Conservation (phyloP, 1,139 yeast species). For the Magnusiomyces magnusii region DNA sequence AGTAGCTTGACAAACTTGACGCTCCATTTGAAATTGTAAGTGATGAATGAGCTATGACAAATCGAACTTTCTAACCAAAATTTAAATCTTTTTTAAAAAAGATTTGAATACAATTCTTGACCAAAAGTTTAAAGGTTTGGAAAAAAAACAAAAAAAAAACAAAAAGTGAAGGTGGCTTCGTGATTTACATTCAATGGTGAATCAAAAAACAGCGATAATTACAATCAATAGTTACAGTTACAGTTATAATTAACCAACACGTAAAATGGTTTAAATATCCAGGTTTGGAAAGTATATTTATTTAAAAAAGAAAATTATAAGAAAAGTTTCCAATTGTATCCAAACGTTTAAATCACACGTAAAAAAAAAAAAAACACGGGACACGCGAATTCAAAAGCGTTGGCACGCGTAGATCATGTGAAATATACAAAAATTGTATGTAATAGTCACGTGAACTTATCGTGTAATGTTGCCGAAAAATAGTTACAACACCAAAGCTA, state of each 20-base stretch:
- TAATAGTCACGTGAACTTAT: not conserved
- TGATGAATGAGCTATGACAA: too few species aligned
- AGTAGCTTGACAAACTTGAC: conserved; percentile 15
- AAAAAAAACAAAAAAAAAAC: too few species aligned
- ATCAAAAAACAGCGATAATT: not conserved
- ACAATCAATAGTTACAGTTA: not conserved
- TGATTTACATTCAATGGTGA: not conserved
- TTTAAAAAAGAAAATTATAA: not conserved
- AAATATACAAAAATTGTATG: not conserved
- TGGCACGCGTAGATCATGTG: not conserved
- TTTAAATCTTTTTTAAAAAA: too few species aligned
- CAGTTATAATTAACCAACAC: not conserved
- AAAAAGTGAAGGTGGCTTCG: not conserved
- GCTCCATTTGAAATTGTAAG: not conserved
- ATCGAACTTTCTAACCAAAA: too few species aligned
- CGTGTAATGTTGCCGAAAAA: not conserved
- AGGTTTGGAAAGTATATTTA: not conserved
- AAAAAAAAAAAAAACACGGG: not conserved
- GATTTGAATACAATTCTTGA: not conserved
- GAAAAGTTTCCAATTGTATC: too few species aligned
- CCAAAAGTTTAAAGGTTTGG: too few species aligned
- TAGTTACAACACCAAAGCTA: too few species aligned
- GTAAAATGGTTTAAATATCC: not conserved
- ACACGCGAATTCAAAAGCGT: not conserved
- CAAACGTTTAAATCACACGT: not conserved